Evolutionary conservation across 1,284 basidiomycete genomes (phyloP).

Genomic region (Apiotrichum laibachii): DNA sequence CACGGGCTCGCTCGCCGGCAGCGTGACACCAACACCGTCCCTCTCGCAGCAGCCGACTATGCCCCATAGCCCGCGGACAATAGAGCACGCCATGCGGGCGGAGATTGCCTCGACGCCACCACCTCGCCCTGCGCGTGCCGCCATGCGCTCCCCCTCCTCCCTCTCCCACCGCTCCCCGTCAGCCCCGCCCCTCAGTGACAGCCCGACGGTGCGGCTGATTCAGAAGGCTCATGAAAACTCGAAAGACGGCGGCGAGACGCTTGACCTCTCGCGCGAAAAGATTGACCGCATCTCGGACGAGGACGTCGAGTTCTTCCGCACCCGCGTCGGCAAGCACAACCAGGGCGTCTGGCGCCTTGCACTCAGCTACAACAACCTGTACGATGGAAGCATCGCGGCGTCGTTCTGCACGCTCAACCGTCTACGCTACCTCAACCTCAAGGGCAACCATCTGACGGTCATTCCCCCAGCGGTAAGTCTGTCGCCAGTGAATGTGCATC

Average conservation of each 20-base stretch:
- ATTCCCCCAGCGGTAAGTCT: constrained; percentile 81
- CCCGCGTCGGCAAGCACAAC: constrained; percentile 59
- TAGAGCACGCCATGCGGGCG: not conserved
- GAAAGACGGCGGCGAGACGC: constrained; percentile 71
- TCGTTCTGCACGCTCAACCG: constrained; percentile 73
- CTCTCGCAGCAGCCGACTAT: not conserved
- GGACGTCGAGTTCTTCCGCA: constrained; percentile 65
- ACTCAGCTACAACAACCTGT: constrained; percentile 78
- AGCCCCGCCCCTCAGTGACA: not conserved
- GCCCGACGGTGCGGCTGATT: constrained; percentile 49
- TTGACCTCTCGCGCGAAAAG: constrained; percentile 71
- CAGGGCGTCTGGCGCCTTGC: constrained; percentile 72
- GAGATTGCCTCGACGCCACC: constrained; percentile 8
- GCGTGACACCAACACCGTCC: not conserved
- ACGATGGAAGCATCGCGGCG: constrained; percentile 64
- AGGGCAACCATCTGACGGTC: constrained; percentile 76
- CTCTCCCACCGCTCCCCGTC: constrained; percentile 10
- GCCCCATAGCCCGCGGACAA: not conserved
- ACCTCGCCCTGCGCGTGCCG: constrained; percentile 15
- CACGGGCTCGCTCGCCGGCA: not conserved
- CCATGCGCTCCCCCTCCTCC: constrained; percentile 10
- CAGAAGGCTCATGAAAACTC: constrained; percentile 66
- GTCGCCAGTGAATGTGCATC: not conserved
- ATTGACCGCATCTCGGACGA: constrained; percentile 70
- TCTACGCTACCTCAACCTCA: constrained; percentile 88